phyloP scores from a whole-genome alignment of 495 filamentous ascomycete species.

The Aspergillus steynii region DNA sequence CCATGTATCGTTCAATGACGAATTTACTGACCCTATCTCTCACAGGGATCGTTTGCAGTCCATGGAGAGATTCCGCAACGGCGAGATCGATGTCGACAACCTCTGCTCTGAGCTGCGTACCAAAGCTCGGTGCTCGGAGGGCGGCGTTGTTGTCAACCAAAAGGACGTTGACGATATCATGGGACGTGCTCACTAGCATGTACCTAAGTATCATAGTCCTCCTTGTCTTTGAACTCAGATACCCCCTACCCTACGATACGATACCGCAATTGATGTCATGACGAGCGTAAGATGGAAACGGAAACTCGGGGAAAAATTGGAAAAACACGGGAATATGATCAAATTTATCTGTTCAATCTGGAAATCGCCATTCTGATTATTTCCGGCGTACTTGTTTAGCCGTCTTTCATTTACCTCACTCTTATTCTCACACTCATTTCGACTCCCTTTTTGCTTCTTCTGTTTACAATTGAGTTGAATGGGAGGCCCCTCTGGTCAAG shows the following conservation, averaged over 20 bases:
- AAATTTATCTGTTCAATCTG: neutral
- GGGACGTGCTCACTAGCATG: conserved; percentile 47
- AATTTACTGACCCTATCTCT: conserved; percentile 24
- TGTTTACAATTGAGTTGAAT: too few relatives aligned
- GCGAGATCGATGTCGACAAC: conserved; percentile 88
- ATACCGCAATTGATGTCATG: conserved; percentile 22
- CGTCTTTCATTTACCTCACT: neutral
- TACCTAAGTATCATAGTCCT: neutral
- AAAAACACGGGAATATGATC: neutral
- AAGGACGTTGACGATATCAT: conserved; percentile 83
- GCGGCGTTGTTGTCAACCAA: conserved; percentile 87
- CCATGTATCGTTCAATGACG: conserved; percentile 5
- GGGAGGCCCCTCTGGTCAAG: too few relatives aligned
- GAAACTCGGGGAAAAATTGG: conserved; percentile 5
- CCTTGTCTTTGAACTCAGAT: neutral
- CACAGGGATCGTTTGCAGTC: conserved; percentile 86
- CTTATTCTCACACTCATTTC: neutral
- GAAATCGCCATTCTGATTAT: neutral
- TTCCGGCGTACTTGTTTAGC: neutral
- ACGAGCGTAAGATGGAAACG: conserved; percentile 14
- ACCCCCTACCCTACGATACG: conserved; percentile 28
- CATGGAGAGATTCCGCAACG: conserved; percentile 81
- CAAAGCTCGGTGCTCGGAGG: conserved; percentile 94
- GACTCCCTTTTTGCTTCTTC: neutral
- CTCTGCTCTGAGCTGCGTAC: conserved; percentile 91